A percentile compares a stretch with the other conserved stretches of the same genome.
These are phyloP conservation scores for Blastocystis sp. DNA, from an alignment of 352 stramenopile genomes.

Conservation along the genomic window DNA sequence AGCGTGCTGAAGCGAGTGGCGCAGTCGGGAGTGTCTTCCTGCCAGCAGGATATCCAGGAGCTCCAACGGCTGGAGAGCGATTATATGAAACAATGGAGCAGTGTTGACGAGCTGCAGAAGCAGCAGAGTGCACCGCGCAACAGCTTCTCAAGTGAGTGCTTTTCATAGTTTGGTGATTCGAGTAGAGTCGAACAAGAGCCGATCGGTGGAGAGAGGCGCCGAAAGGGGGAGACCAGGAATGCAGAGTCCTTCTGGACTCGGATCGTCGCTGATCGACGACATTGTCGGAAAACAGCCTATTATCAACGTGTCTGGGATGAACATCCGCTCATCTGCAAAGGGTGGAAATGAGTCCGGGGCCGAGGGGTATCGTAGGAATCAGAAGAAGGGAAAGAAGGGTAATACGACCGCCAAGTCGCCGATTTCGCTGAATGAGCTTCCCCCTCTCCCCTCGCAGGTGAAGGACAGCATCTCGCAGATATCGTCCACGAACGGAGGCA, in stretches of 20 bases:
- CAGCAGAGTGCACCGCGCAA: neutral
- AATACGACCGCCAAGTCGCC: neutral
- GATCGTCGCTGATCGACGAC: conserved; percentile 43
- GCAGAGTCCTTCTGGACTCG: conserved; percentile 7
- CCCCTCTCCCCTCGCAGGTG: conserved; percentile 58
- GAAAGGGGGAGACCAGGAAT: neutral
- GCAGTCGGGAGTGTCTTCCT: neutral
- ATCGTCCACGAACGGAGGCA: neutral
- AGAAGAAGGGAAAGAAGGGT: conserved; percentile 24
- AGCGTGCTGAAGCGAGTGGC: conserved; percentile 1
- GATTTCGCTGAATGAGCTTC: conserved; percentile 23
- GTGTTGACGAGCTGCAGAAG: neutral
- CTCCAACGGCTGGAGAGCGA: neutral
- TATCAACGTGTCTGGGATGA: neutral
- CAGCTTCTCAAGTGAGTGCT: neutral
- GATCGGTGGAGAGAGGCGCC: neutral
- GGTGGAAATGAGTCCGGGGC: neutral
- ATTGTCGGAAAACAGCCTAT: conserved; percentile 2
- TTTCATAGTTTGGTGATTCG: neutral
- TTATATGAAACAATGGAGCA: neutral
- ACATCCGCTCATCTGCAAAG: neutral
- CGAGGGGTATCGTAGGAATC: neutral
- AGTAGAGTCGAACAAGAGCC: neutral
- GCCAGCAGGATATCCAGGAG: neutral
- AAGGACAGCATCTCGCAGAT: conserved; percentile 42